These are phyloP conservation scores for Pseudomonodictys pantanalensis DNA, from an alignment of 495 filamentous ascomycete species.

Conservation along the genomic window DNA sequence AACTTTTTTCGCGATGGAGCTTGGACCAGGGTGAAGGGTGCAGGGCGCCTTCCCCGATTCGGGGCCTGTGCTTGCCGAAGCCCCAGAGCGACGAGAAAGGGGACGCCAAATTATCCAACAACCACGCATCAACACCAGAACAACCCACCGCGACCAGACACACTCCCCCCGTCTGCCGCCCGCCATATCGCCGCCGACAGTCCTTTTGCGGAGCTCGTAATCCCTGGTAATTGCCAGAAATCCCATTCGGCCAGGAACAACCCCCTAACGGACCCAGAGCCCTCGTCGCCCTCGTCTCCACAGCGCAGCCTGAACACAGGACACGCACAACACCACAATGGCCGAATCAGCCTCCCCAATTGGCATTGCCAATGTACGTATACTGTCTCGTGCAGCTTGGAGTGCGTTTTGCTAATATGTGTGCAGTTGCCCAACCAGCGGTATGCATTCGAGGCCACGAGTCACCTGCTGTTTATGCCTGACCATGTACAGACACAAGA, in stretches of 20 bases:
- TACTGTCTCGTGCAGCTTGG: neutral
- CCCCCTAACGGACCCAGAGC: neutral
- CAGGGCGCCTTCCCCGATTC: conserved; percentile 29
- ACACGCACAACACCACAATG: conserved; percentile 48
- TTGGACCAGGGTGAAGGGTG: conserved; percentile 12
- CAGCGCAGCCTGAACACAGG: conserved; percentile 3
- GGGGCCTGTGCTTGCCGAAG: conserved; percentile 32
- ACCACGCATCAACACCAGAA: conserved; percentile 9
- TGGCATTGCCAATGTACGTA: conserved; percentile 95
- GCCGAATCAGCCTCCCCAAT: conserved; percentile 88
- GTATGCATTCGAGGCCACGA: conserved; percentile 42
- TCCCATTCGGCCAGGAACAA: neutral
- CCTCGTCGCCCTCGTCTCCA: conserved; percentile 2
- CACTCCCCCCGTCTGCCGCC: neutral
- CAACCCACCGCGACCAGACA: neutral
- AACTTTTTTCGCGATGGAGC: conserved; percentile 27
- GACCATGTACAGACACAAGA: conserved; percentile 75
- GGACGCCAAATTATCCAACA: conserved; percentile 34
- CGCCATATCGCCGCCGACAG: neutral
- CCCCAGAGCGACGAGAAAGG: conserved; percentile 32
- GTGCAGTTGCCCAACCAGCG: conserved; percentile 82
- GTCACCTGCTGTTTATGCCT: conserved; percentile 23
- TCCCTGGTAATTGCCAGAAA: conserved; percentile 4
- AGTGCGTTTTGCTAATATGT: conserved; percentile 22
- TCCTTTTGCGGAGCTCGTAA: neutral